Evolutionary conservation across 192 early-diverging fungal species (phyloP).

Genomic region (Linnemannia schmuckeri): DNA sequence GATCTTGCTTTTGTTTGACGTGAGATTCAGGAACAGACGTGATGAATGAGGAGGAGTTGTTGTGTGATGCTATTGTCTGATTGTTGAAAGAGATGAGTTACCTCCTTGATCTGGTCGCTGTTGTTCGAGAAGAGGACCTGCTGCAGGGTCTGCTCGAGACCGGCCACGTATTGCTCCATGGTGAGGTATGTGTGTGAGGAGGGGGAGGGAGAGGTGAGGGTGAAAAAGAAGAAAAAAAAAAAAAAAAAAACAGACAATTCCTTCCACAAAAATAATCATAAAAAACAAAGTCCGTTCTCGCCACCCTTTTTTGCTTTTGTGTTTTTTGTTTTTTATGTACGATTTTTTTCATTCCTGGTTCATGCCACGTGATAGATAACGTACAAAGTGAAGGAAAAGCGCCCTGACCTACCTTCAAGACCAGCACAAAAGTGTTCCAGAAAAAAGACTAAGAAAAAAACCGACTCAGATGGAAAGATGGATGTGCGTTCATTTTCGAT

Average conservation of each 20-base stretch:
- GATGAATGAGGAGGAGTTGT: neutral
- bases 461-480: neutral
- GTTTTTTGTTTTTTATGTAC: too few relatives aligned
- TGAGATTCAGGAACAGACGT: neutral
- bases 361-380: neutral
- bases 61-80: too few relatives aligned
- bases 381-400: too few relatives aligned
- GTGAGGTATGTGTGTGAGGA: constrained; percentile 2
- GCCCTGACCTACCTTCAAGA: too few relatives aligned
- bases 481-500: neutral
- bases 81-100: neutral
- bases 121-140: constrained; percentile 66
- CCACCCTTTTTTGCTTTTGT: neutral
- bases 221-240: constrained; percentile 1
- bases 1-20: neutral
- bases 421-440: too few relatives aligned
- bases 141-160: constrained; percentile 69
- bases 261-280: neutral
- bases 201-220: constrained; percentile 1
- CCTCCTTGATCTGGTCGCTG: constrained; percentile 68
- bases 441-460: neutral
- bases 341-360: neutral
- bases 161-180: constrained; percentile 69
- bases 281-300: constrained; percentile 8
- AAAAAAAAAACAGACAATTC: constrained; percentile 2